These are phyloP conservation scores for Talaromyces funiculosus DNA, from an alignment of 2,329 filamentous ascomycete genomes.

Conservation along the genomic window DNA sequence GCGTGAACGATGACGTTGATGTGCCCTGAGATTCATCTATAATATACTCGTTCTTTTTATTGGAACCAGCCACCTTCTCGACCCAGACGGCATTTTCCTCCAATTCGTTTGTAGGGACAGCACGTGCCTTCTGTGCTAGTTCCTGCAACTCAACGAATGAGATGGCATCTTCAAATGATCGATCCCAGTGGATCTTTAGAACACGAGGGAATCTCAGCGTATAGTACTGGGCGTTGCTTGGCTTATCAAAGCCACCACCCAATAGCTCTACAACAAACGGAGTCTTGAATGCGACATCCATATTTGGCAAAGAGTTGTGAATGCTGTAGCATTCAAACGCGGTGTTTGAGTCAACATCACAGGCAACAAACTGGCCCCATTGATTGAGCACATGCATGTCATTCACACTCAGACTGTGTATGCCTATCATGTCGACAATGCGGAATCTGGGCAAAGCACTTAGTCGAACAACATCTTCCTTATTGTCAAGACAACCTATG, in stretches of 20 bases:
- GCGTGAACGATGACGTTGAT: conserved; percentile 16
- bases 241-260: conserved; percentile 73
- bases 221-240: conserved; percentile 63
- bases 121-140: conserved; percentile 55
- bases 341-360: conserved; percentile 29
- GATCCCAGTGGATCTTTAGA: conserved; percentile 71
- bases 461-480: conserved; percentile 50
- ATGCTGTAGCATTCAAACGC: conserved; percentile 46
- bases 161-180: conserved; percentile 62
- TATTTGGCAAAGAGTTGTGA: conserved; percentile 29
- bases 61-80: conserved; percentile 52
- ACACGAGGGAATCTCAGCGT: conserved; percentile 71
- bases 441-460: conserved; percentile 54
- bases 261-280: conserved; percentile 75
- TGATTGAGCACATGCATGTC: conserved; percentile 49
- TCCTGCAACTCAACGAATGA: conserved; percentile 65
- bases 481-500: conserved; percentile 69
- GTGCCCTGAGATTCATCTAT: conserved; percentile 22
- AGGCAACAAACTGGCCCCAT: conserved; percentile 42
- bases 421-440: conserved; percentile 59
- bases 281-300: conserved; percentile 54
- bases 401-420: conserved; percentile 43
- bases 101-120: conserved; percentile 47
- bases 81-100: conserved; percentile 59
- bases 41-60: conserved; percentile 29